Evolutionary conservation across 345 rosid genomes (phyloP).

Genomic region (Acer negundo): DNA sequence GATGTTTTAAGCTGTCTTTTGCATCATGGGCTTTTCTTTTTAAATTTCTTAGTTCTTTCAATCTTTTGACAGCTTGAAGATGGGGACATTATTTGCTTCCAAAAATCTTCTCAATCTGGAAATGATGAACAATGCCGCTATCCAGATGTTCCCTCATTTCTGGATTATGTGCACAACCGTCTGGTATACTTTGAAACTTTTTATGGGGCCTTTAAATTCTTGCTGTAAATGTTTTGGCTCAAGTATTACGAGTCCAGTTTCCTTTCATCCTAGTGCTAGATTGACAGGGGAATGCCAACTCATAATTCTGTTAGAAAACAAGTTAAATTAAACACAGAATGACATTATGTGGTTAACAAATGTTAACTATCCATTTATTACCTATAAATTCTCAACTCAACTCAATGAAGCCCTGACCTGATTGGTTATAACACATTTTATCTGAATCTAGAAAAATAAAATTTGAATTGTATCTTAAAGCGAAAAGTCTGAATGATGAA

Average conservation of each 20-base stretch:
- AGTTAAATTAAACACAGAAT: not conserved
- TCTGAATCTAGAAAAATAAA: not conserved
- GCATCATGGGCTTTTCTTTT: not conserved
- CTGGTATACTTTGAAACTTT: conserved; percentile 50
- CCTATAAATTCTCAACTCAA: not conserved
- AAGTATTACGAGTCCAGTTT: not conserved
- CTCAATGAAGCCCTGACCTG: not conserved
- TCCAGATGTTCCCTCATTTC: conserved; percentile 77
- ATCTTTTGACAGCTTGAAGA: conserved; percentile 72
- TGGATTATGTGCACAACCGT: conserved; percentile 90
- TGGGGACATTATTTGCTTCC: conserved; percentile 91
- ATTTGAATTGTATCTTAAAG: not conserved
- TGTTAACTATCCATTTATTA: not conserved
- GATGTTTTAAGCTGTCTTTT: not conserved
- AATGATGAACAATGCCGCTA: conserved; percentile 54
- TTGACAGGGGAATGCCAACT: not conserved
- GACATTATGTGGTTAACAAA: not conserved
- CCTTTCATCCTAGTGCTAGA: not conserved
- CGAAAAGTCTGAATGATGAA: not conserved
- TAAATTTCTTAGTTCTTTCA: not conserved
- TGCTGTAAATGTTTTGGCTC: not conserved
- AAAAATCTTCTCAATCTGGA: conserved; percentile 57
- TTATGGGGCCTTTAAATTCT: not conserved
- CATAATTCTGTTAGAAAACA: not conserved
- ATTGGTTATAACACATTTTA: not conserved